phyloP scores from a whole-genome alignment of 106 monocot genomes.

The Allium cepa region DNA sequence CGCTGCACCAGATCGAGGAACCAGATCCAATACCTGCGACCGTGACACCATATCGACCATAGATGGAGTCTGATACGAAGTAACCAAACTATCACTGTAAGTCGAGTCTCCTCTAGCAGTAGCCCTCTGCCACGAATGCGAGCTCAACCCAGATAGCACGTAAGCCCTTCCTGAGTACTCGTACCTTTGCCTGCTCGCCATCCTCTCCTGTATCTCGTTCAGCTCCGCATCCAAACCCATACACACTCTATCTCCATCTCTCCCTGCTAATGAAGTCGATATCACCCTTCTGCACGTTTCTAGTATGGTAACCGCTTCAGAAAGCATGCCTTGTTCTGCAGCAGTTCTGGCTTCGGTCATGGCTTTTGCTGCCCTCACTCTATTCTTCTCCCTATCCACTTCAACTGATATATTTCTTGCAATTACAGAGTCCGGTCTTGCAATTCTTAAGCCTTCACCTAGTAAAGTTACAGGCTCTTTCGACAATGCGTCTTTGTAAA shows the following conservation, averaged over 20 bases:
- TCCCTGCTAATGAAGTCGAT: slow-evolving; percentile 26
- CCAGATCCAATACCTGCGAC: slow-evolving; percentile 30
- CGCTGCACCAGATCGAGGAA: too few relatives aligned
- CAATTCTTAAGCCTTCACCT: slow-evolving; percentile 25
- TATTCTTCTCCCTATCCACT: slow-evolving; percentile 72
- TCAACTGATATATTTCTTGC: slow-evolving; percentile 33
- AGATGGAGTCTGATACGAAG: slow-evolving; percentile 67
- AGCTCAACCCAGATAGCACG: slow-evolving; percentile 79
- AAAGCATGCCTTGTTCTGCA: slow-evolving; percentile 58
- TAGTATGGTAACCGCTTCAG: slow-evolving; percentile 51
- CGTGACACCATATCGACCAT: slow-evolving; percentile 79
- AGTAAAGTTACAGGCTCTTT: slow-evolving; percentile 23
- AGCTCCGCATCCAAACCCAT: slow-evolving; percentile 53
- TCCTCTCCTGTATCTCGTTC: slow-evolving; percentile 82
- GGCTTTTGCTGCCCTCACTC: slow-evolving; percentile 58
- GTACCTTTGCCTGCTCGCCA: slow-evolving; percentile 62
- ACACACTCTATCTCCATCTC: slow-evolving; percentile 47
- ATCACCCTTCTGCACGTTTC: slow-evolving; percentile 32
- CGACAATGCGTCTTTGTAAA: slow-evolving; percentile 42
- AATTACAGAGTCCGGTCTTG: slow-evolving; percentile 17
- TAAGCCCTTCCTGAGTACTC: slow-evolving; percentile 81
- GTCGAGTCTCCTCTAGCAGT: slow-evolving; percentile 80
- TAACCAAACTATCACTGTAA: slow-evolving; percentile 8
- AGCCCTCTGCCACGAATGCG: slow-evolving; percentile 90
- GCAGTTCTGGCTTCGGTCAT: slow-evolving; percentile 52